These are phyloP conservation scores for Russula ochroleuca DNA, from an alignment of 768 basidiomycete genomes.

Conservation along the genomic window DNA sequence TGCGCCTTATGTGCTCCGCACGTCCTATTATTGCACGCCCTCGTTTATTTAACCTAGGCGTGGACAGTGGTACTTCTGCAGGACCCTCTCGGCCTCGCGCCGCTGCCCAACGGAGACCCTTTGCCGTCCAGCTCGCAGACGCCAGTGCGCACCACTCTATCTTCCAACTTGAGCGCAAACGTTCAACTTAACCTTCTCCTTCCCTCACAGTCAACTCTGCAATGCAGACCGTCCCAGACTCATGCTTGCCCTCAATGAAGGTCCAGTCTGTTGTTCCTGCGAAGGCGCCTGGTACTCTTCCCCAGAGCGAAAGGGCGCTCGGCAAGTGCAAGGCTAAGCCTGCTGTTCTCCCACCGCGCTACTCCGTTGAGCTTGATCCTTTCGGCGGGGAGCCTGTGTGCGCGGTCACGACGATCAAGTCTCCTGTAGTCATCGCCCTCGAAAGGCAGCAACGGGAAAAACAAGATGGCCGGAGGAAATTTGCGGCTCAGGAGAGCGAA, in stretches of 20 bases:
- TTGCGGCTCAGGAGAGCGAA: not conserved
- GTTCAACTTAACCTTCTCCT: not conserved
- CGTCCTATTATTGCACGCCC: not conserved
- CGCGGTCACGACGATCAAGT: not conserved
- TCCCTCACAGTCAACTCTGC: not conserved
- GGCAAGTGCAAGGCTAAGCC: not conserved
- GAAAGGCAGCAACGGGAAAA: conserved; percentile 1
- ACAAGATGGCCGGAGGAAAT: not conserved
- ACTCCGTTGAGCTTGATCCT: not conserved
- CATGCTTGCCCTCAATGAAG: not conserved
- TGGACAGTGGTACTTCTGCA: not conserved
- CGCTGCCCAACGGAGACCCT: not conserved
- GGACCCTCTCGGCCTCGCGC: not conserved
- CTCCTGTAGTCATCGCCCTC: not conserved
- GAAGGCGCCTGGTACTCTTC: not conserved
- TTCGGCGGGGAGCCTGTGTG: not conserved
- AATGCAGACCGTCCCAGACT: not conserved
- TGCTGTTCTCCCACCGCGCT: not conserved
- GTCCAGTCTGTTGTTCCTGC: not conserved
- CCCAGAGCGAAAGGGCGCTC: not conserved
- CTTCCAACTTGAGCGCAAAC: not conserved
- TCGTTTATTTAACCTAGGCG: not conserved
- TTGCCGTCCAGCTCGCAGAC: conserved; percentile 12
- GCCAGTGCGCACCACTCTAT: conserved; percentile 2
- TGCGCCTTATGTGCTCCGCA: not conserved